Base-by-base conservation (phyloP, 306 rosid species). In the Quercus variabilis region DNA sequence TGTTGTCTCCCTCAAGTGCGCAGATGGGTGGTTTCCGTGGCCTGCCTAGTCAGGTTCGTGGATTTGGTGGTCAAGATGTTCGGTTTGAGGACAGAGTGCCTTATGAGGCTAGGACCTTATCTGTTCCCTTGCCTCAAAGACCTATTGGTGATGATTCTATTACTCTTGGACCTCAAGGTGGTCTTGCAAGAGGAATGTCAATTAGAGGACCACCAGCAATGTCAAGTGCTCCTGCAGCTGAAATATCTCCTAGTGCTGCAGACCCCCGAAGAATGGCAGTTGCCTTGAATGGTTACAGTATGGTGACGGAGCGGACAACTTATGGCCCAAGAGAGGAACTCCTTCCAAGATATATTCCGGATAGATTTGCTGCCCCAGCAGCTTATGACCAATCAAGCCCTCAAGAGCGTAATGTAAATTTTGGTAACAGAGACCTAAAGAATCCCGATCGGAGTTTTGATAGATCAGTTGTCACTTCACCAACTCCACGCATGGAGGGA, bases 161-260 rank as follows among this genome's bases (percentile, higher is more conserved):
- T 71, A 87, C 90, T 60, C 80, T 96, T 88, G 99, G 91, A 17
- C 99, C 99, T 68, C 97, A 93, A 71, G 98, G 97, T 82, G 97
- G 99, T 80, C 96, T 96, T 75, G 99, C 92, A 14, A 85, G 90
- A 88, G 99, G 97, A 83, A 96, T 96, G 98, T 90, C 98, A 77
- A 80, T 57, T 21, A 91, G 97, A 85, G 99, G 98, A 75, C 80
- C 96, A 56, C 85, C 89, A 28, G 76, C 90, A 63, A 74, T 87
- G 77, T 72, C 93, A 20, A 51, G 84, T 77, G 57, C 87, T 4
- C 62, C 90, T 10, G 71, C 59, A 43, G 73, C 90, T 71, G 97
- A 94, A 69, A 59, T 74, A 46, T 58, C 79, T 62, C 60, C 87
- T 25, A 60, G 67, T 73, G 69, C 73, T 74, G 88, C 82, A 43